Evolutionary conservation across 768 basidiomycete species (phyloP).

Genomic region (Scleroderma citrinum): DNA sequence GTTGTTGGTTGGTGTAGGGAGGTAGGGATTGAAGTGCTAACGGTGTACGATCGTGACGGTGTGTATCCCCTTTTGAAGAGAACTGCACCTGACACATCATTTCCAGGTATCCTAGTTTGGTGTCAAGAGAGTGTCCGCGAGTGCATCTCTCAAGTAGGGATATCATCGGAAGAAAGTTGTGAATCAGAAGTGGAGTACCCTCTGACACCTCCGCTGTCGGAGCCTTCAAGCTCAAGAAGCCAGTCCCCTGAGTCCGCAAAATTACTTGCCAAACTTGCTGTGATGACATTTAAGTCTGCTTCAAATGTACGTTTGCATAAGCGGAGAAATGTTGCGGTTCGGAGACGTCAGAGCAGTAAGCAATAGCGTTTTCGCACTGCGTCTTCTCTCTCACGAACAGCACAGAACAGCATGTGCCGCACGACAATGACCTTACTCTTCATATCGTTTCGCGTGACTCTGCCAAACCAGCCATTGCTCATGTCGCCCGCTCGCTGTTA

Average conservation of each 20-base stretch:
- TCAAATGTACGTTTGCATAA: slow-evolving; percentile 10
- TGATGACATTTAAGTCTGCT: slow-evolving; percentile 15
- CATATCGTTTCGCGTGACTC: slow-evolving; percentile 53
- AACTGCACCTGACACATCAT: slow-evolving; percentile 3
- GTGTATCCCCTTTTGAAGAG: slow-evolving; percentile 15
- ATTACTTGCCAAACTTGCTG: slow-evolving; percentile 8
- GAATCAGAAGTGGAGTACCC: slow-evolving; percentile 65
- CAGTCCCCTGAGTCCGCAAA: slow-evolving; percentile 44
- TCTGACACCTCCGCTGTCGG: slow-evolving; percentile 72
- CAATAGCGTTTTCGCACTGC: background rate
- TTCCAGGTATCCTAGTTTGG: slow-evolving; percentile 36
- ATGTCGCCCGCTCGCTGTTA: slow-evolving; percentile 44
- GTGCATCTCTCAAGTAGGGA: slow-evolving; percentile 26
- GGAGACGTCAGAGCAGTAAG: slow-evolving; percentile 20
- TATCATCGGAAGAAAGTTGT: slow-evolving; percentile 28
- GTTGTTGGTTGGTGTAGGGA: slow-evolving; percentile 56
- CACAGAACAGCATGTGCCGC: slow-evolving; percentile 9
- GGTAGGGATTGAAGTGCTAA: slow-evolving; percentile 58
- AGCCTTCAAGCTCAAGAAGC: slow-evolving; percentile 59
- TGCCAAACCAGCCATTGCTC: slow-evolving; percentile 60
- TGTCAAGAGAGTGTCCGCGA: slow-evolving; percentile 38
- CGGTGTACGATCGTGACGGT: slow-evolving; percentile 73
- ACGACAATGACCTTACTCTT: slow-evolving; percentile 35
- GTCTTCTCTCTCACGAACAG: slow-evolving; percentile 8
- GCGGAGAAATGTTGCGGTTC: slow-evolving; percentile 22